A percentile compares a stretch with the other conserved stretches of the same genome.
phyloP scores from a whole-genome alignment of 73 alveolate genomes.

The Stentor roeselii region DNA sequence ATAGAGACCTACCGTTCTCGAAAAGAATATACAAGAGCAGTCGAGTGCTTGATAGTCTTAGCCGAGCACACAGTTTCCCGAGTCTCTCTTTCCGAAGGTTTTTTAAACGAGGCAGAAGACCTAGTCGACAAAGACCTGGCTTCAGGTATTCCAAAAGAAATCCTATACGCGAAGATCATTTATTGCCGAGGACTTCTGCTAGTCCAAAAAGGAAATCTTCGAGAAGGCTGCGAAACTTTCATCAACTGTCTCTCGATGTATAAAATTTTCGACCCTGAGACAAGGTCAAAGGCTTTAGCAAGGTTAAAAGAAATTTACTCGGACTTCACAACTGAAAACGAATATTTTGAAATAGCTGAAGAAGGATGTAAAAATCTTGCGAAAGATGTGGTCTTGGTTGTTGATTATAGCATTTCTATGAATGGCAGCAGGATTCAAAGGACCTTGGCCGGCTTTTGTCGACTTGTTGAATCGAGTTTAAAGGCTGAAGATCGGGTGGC shows the following conservation, averaged over 20 bases:
- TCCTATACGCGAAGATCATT: not conserved
- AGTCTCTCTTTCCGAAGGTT: no score
- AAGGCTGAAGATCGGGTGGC: slow-evolving; percentile 36
- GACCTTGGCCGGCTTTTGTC: slow-evolving; percentile 7
- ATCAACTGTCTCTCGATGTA: slow-evolving; percentile 29
- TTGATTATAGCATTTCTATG: slow-evolving; percentile 34
- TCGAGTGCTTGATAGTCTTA: not conserved
- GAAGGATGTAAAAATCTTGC: slow-evolving; percentile 31
- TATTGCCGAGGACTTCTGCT: slow-evolving; percentile 1
- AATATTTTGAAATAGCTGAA: slow-evolving; percentile 24
- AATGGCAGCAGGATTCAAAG: slow-evolving; percentile 13
- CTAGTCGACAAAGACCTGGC: not conserved
- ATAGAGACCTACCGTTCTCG: not conserved
- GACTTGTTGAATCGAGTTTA: slow-evolving; percentile 31
- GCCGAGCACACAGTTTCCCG: not conserved
- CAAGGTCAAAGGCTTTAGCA: slow-evolving; percentile 33
- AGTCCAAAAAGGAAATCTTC: not conserved
- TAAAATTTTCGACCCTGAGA: slow-evolving; percentile 38
- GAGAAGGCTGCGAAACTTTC: slow-evolving; percentile 30
- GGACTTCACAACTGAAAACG: slow-evolving; percentile 12
- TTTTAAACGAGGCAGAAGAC: not conserved
- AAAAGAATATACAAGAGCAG: not conserved
- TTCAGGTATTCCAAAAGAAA: not conserved
- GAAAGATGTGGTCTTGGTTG: slow-evolving; percentile 45
- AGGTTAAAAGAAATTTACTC: slow-evolving; percentile 21